Base-by-base conservation (phyloP, 495 filamentous ascomycete species). In the Penicillium arizonense region DNA sequence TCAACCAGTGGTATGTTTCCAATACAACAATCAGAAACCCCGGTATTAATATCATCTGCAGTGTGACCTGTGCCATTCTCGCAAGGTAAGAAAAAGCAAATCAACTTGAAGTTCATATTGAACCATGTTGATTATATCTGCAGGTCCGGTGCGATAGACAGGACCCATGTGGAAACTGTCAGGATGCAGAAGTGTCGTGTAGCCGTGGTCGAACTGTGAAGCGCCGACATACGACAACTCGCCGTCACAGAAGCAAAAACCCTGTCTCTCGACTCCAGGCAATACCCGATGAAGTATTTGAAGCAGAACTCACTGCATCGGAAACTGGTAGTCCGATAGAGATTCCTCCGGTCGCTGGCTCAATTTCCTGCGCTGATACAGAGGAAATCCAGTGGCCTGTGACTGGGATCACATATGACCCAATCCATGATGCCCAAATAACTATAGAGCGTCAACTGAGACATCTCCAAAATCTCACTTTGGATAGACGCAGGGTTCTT, bases 21-120 rank as follows among this genome's bases (percentile, higher is more conserved):
- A 12, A n/a, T 14, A 23, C 24, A 16, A 37, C 21, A 23, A 1
- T 26, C 6, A 21, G 30, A 30, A 2, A 44, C 14, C 30, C 21
- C 20, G 35, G 12, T 49, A 32, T 38, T 51, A 43, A 51, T 26
- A 4, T 4, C 7, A 18, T 14, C 3, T 52, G 24, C 40, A 64
- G 61, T 64, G 61, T 50, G 61, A 64, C 18, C 33, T 47, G 5
- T 64, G 61, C 26, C 57, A 64, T 53, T 42, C 55, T 5, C 61
- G 61, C 39, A 64, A 64, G 55, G 61, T 63, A 57, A 33, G 18
- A 41, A 26, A 26, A 7, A 26, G 24, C 24, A 4, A 18, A 26
- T 26, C 4, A 1, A 6, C 8, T 11, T 23, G 5, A 12, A 21
- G 11, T 43, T 14, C 1, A 48, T 13, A 34, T 11, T 21, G 41